Evolutionary conservation across 1,284 basidiomycete genomes (phyloP).

Genomic region (Schizopora paradoxa): DNA sequence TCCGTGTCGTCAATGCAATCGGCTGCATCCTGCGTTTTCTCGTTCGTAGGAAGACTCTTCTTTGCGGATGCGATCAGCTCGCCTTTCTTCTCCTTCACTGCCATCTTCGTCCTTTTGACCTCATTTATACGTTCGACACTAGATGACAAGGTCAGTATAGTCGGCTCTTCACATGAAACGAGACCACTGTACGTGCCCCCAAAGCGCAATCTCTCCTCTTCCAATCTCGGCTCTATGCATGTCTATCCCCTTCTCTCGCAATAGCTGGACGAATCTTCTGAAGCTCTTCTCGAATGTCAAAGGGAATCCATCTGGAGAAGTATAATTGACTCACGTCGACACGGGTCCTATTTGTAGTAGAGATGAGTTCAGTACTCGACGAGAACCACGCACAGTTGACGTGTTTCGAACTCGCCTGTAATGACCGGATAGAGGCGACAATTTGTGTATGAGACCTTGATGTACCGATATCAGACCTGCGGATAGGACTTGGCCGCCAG

Average conservation of each 20-base stretch:
- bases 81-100: conserved; percentile 33
- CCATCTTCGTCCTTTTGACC: too few relatives aligned
- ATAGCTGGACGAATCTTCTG: conserved; percentile 51
- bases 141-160: conserved; percentile 4
- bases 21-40: not conserved
- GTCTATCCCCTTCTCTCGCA: conserved; percentile 56
- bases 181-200: conserved; percentile 38
- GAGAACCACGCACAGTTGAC: too few relatives aligned
- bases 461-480: conserved; percentile 67
- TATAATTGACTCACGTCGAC: too few relatives aligned
- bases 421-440: conserved; percentile 66
- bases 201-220: conserved; percentile 53
- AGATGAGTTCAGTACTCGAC: too few relatives aligned
- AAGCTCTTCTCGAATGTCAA: conserved; percentile 44
- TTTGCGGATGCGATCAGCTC: too few relatives aligned
- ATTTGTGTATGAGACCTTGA: conserved; percentile 55
- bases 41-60: conserved; percentile 10
- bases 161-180: not conserved
- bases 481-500: conserved; percentile 56
- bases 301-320: too few relatives aligned
- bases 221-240: conserved; percentile 56
- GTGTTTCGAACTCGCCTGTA: conserved; percentile 39
- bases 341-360: too few relatives aligned
- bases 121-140: conserved; percentile 45
- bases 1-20: not conserved